phyloP scores from a whole-genome alignment of 2,329 filamentous ascomycete genomes.

The Fusarium heterosporum region DNA sequence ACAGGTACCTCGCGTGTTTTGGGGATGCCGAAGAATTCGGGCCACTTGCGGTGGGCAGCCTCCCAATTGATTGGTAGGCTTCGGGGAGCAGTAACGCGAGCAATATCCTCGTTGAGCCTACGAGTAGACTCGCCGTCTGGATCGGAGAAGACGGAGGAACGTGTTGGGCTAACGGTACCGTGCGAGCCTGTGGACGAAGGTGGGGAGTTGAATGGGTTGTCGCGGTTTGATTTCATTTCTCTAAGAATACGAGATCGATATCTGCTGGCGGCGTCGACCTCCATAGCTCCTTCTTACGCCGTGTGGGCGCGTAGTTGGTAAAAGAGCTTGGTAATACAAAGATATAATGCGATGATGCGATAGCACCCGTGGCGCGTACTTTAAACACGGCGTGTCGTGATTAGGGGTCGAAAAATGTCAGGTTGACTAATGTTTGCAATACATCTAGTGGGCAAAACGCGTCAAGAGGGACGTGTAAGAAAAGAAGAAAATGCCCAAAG shows the following conservation, averaged over 20 bases:
- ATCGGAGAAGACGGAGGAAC: conserved; percentile 64
- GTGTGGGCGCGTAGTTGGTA: conserved; percentile 33
- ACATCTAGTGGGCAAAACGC: conserved; percentile 31
- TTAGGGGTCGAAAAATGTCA: conserved; percentile 30
- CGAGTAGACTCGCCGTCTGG: conserved; percentile 67
- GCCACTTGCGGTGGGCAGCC: conserved; percentile 63
- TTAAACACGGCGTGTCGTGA: conserved; percentile 25
- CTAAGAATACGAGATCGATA: conserved; percentile 63
- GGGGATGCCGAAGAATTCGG: conserved; percentile 62
- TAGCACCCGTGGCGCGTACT: conserved; percentile 41
- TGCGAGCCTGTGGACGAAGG: conserved; percentile 69
- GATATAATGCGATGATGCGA: conserved; percentile 37
- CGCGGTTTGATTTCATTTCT: conserved; percentile 64
- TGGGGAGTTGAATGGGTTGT: conserved; percentile 69
- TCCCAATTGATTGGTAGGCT: conserved; percentile 59
- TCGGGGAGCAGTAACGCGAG: conserved; percentile 55
- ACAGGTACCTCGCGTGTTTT: conserved; percentile 48
- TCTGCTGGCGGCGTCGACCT: conserved; percentile 55
- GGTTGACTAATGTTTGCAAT: conserved; percentile 24
- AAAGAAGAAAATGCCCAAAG: conserved; percentile 21
- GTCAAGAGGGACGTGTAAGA: conserved; percentile 28
- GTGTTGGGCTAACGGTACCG: conserved; percentile 66
- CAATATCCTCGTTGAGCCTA: conserved; percentile 62
- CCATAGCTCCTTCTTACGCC: conserved; percentile 54
- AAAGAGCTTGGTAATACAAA: conserved; percentile 37